Evolutionary conservation across 352 stramenopile species (phyloP), one percentile per base, ranked within the genome.

Genomic region (Ophiocytium majus): DNA sequence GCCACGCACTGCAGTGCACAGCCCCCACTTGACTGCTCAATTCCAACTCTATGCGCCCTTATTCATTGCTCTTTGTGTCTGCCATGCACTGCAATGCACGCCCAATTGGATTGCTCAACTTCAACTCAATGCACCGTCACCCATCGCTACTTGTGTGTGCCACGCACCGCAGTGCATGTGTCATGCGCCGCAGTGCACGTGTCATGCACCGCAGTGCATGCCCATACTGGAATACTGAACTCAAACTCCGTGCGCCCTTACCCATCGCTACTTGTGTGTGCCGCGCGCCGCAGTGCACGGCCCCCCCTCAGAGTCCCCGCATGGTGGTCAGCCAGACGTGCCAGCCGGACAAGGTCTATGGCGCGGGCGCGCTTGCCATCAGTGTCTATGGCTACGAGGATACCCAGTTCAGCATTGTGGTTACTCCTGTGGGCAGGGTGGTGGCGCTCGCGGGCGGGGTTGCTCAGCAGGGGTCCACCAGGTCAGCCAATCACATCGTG

Each of bases 321-420:
- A 50, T 81, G 75, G 50, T 81, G 19, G 32, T 81, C 5, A 36
- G 1, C 19, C 1, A 37, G 1, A 5, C 31, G 19, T 81, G 75
- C 32, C 1, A 50, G 0, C 28, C 19, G 10, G 32, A 5, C 10
- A 81, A 10, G 35, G 34, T 17, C 31, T 81, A 57, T 81, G 75
- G 75, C 37, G 36, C 36, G 31, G 75, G 75, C 75, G 5, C 75
- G 32, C 75, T 81, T 9, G 50, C 31, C 19, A 36, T 81, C 37
- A 36, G 19, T 10, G 32, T 81, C 34, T 81, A 81, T 17, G 32
- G 75, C 9, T 37, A 28, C 10, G 75, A 32, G n/a, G 75, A 81
- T 43, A 31, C 75, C 1, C 75, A 81, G 17, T 81, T 81, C 32
- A 81, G 5, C 50, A 36, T 81, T 63, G 75, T 81, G 5, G 19